Evolutionary conservation across 2,329 filamentous ascomycete genomes (phyloP), one percentile per base, ranked within the genome.

Genomic region (Colletotrichum sp.): DNA sequence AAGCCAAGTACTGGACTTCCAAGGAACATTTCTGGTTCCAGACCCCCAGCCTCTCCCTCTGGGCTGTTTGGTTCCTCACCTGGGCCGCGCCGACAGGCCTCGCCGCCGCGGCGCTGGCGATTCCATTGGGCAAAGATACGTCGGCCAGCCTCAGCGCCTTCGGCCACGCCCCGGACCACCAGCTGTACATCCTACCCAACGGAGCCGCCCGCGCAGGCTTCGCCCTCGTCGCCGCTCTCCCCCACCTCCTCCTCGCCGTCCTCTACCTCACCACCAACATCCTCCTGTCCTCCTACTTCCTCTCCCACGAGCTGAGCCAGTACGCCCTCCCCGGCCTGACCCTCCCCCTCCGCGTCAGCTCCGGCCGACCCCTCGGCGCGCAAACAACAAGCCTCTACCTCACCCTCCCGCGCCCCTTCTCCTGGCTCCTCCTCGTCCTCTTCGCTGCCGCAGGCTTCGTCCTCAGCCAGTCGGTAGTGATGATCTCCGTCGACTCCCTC

Each of bases 371-470:
- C 0, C 80, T 82, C 49, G 89, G 89, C 67, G 79, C 80, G 39
- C 89, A 91, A 82, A 86, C 82, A 0, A 85, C 86, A 2, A 88
- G 87, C 9, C 83, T 90, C 0, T 89, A 86, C 79, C 84, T 91
- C 16, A 90, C 89, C 1, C 83, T 91, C 1, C 89, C 89, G 2
- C 84, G 86, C 4, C 84, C 85, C 4, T 81, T 85, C 13, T 89
- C 87, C 18, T 87, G 86, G 86, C 72, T 85, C 4, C 84, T 91
- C 4, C 81, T 89, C 69, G 80, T 82, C 9, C 80, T 88, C 55
- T 89, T 90, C 75, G 80, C 84, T 1, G 86, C 80, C 6, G 84
- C 88, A 77, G 84, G 85, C 21, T 88, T 90, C 79, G 81, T 87
- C 5, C 82, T 89, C n/a, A 87, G 86, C 78, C 77, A 76, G 18